Base-by-base conservation (phyloP, 345 rosid species). In the Sonneratia caseolaris region DNA sequence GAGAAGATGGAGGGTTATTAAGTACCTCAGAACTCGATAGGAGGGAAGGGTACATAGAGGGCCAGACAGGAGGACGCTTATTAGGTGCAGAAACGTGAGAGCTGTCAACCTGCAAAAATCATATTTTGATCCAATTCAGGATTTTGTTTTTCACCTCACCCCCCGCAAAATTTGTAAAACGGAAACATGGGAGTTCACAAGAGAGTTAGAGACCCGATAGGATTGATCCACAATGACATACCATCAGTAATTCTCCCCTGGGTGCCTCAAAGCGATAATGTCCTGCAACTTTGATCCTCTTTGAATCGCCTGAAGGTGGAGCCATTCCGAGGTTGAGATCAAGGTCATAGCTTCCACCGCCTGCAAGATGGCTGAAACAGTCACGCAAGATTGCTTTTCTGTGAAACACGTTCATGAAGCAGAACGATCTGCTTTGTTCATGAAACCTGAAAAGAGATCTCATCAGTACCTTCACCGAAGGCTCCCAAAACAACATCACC, bases 241-340 rank as follows among this genome's bases (percentile, higher is more conserved):
- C 66, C 37, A 15, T 3, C 13, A 14, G 4, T 27, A 35, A 27
- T 35, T 62, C 38, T 12, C 16, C 13, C 0, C 66, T 7, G 18
- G 82, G 79, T 49, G 67, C 27, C 68, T 76, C 76, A 0, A 76
- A 57, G 19, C 38, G 71, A 68, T 59, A 57, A 47, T 66, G 74
- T 48, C 45, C 75, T 13, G 22, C 48, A 38, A 42, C 65, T 64
- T 42, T 56, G 61, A 70, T 74, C 55, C 75, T 66, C 45, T 74
- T 77, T 35, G 62, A 70, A 69, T 40, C 47, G 38, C 66, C 75
- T 18, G 76, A 67, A 73, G 85, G 75, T 67, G 53, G 12, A 67
- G 84, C 77, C 75, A 86, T 85, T 36, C 91, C 86, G 15, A 87
- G 83, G 80, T 84, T 86, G 80, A 89, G 78, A 68, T 89, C 91